Conservation (phyloP, 306 rosid species). For the Arachis stenosperma region DNA sequence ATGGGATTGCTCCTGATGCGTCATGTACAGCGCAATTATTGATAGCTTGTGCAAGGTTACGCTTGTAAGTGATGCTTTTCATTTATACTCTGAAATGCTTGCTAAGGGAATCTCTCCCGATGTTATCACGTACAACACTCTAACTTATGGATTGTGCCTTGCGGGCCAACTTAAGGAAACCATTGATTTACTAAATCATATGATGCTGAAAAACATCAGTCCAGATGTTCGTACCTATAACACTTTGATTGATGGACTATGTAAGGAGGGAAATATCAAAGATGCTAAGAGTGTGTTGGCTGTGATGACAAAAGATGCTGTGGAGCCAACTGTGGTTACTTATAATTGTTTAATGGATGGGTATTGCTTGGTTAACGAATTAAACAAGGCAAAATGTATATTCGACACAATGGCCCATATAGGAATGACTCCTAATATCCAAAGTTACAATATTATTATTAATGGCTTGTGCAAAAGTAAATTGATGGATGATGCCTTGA, state of each 20-base stretch:
- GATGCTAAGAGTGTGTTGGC: conserved; percentile 11
- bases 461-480: conserved; percentile 15
- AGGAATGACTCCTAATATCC: not conserved
- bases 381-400: conserved; percentile 8
- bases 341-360: conserved; percentile 36
- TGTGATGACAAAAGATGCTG: not conserved
- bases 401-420: not conserved
- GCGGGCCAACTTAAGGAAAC: conserved; percentile 34
- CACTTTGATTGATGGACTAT: conserved; percentile 7
- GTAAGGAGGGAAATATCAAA: conserved; percentile 21
- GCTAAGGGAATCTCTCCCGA: conserved; percentile 12
- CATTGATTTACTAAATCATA: conserved; percentile 23
- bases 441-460: not conserved
- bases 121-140: not conserved
- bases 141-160: conserved; percentile 19
- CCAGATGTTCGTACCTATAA: conserved; percentile 21
- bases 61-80: not conserved
- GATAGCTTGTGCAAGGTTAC: conserved; percentile 39
- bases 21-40: conserved; percentile 18
- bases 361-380: conserved; percentile 13
- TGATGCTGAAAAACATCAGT: conserved; percentile 10
- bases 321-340: conserved; percentile 16
- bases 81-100: conserved; percentile 25
- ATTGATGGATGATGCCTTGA: conserved; percentile 29
- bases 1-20: not conserved